Evolutionary conservation across 805 yeast genomes (phyloP), one percentile per base, ranked within the genome.

Genomic region (Ogataea allantospora): DNA sequence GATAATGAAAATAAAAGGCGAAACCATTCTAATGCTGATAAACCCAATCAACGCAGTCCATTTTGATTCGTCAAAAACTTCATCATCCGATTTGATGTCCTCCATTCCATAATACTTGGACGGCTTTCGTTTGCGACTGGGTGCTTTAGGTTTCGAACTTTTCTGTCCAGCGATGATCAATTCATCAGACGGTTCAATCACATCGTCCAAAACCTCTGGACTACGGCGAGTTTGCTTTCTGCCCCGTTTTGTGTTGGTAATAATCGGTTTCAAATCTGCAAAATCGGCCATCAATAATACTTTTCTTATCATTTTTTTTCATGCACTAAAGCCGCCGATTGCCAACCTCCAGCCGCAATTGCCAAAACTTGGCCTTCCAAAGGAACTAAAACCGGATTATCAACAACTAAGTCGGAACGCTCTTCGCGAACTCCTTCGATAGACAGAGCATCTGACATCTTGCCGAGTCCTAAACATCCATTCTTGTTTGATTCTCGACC

Each of bases 291-390:
- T 51, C 10, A 23, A 20, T 29, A 12, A 27, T 19, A 15, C 30
- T 39, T 35, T 34, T 40, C 36, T 32, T 32, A 18, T 41, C 38
- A 33, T 27, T 28, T 27, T 15, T 30, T 36, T 30, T 36, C 35
- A 25, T 46, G 42, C 11, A 77, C 64, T 35, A 84, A 63, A 1
- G 88, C 88, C 29, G 80, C 78, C 5, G 87, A 74, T 41, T 84
- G 93, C 91, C 91, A 84, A 2, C 93, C 95, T 11, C 79, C 80
- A 6, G 89, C 87, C 2, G 84, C 73, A 22, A 83, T 71, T 0
- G 80, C 78, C 14, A 82, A 57, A 53, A 81, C 77, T 21, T 63
- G 61, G 3, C 76, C 76, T 4, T 60, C 57, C 1, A 66, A 40
- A 2, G 58, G 47, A 5, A 75, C 60, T 30, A 52, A 52, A 1